Evolutionary conservation across 2,329 filamentous ascomycete genomes (phyloP).

Genomic region (Tolypocladium tundrense): DNA sequence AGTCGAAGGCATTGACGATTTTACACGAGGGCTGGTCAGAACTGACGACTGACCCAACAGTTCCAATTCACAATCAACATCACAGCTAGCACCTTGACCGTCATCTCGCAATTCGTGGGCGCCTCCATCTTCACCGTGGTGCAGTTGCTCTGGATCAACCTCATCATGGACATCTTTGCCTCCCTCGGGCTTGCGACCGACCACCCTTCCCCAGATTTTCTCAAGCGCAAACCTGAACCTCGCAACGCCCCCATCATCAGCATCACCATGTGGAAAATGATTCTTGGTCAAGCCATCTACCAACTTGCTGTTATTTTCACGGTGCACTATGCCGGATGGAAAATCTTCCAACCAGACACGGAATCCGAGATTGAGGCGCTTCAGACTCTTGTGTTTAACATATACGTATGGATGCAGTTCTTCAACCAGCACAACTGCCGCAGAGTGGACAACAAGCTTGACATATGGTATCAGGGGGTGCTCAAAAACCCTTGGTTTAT

Average conservation of each 20-base stretch:
- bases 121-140: slow-evolving; percentile 48
- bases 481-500: slow-evolving; percentile 69
- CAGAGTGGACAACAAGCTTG: slow-evolving; percentile 71
- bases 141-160: slow-evolving; percentile 57
- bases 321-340: slow-evolving; percentile 49
- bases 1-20: not conserved
- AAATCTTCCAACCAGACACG: slow-evolving; percentile 43
- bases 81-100: slow-evolving; percentile 53
- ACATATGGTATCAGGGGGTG: slow-evolving; percentile 68
- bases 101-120: slow-evolving; percentile 50
- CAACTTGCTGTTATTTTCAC: slow-evolving; percentile 54
- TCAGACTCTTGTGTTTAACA: slow-evolving; percentile 70
- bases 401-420: slow-evolving; percentile 83
- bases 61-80: slow-evolving; percentile 62
- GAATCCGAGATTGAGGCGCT: slow-evolving; percentile 22
- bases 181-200: slow-evolving; percentile 55
- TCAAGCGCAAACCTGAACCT: slow-evolving; percentile 58
- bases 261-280: slow-evolving; percentile 82
- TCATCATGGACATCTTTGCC: slow-evolving; percentile 61
- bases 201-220: slow-evolving; percentile 43
- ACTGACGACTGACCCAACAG: slow-evolving; percentile 8
- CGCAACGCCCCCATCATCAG: slow-evolving; percentile 67
- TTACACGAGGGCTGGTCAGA: not conserved
- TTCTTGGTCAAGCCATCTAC: slow-evolving; percentile 69
- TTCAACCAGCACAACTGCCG: slow-evolving; percentile 78